These are phyloP conservation scores for Trypanosoma vivax DNA, from an alignment of 208 protist species.

Conservation along the genomic window DNA sequence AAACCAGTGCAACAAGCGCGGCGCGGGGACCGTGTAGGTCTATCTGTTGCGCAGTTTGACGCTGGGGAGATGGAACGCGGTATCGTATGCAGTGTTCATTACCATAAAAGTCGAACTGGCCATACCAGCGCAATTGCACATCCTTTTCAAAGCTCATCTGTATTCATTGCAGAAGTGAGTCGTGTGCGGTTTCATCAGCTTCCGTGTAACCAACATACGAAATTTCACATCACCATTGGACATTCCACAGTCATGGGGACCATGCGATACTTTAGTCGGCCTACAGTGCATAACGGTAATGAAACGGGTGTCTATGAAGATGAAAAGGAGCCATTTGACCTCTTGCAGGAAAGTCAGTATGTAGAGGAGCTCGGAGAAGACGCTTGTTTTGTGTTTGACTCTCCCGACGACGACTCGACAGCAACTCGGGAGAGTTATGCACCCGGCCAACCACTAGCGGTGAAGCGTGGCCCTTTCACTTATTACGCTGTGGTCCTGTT, in stretches of 20 bases:
- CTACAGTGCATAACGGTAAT: not conserved
- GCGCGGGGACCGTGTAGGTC: slow-evolving; percentile 87
- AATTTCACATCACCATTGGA: slow-evolving; percentile 82
- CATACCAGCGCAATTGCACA: not conserved
- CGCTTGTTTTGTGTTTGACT: slow-evolving; percentile 21
- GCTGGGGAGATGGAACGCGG: slow-evolving; percentile 85
- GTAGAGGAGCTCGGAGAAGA: slow-evolving; percentile 45
- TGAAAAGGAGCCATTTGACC: slow-evolving; percentile 11
- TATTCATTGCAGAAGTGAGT: slow-evolving; percentile 55
- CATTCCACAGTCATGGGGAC: slow-evolving; percentile 84
- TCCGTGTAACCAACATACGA: slow-evolving; percentile 45
- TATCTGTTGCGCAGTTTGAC: slow-evolving; percentile 92
- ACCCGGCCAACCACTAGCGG: slow-evolving; percentile 22
- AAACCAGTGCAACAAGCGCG: slow-evolving; percentile 66
- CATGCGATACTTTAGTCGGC: slow-evolving; percentile 62
- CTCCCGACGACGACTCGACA: not conserved
- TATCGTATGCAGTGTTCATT: slow-evolving; percentile 45
- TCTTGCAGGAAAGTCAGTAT: slow-evolving; percentile 29
- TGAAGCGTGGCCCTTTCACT: slow-evolving; percentile 9
- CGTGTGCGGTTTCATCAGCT: slow-evolving; percentile 76
- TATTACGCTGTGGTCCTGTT: slow-evolving; percentile 65
- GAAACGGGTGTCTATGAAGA: not conserved
- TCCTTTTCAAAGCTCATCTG: slow-evolving; percentile 13
- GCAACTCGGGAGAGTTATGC: too few relatives aligned
- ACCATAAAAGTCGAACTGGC: not conserved